A percentile compares a stretch with the other conserved stretches of the same genome.
phyloP scores from a whole-genome alignment of 306 rosid genomes.

The Rubus idaeus region DNA sequence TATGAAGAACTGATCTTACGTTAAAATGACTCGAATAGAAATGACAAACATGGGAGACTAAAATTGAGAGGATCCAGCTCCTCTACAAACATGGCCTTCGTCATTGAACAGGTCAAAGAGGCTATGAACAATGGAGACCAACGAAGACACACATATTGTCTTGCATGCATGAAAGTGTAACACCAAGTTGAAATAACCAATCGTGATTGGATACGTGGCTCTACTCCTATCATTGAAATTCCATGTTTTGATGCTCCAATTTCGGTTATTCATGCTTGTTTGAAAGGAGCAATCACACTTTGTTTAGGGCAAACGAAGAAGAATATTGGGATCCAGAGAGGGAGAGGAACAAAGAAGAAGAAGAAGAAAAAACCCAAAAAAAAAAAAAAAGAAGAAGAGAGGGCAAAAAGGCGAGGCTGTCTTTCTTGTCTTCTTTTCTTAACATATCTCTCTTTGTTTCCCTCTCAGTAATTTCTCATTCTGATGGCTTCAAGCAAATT shows the following conservation, averaged over 20 bases:
- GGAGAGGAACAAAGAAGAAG: slow-evolving; percentile 17
- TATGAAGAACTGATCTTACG: background rate
- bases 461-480: background rate
- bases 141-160: background rate
- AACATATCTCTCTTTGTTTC: slow-evolving; percentile 8
- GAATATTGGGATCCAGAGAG: slow-evolving; percentile 7
- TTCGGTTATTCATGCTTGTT: slow-evolving; percentile 40
- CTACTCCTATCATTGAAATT: slow-evolving; percentile 23
- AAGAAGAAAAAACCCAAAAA: background rate
- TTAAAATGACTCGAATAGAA: background rate
- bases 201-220: slow-evolving; percentile 14
- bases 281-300: slow-evolving; percentile 26
- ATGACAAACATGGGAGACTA: background rate
- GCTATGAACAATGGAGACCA: background rate
- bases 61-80: slow-evolving; percentile 1
- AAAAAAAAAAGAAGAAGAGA: background rate
- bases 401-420: slow-evolving; percentile 1
- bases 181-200: background rate
- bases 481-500: slow-evolving; percentile 65
- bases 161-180: background rate
- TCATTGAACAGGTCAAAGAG: background rate
- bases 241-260: slow-evolving; percentile 48
- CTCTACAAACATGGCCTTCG: background rate
- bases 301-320: background rate
- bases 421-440: slow-evolving; percentile 31